These are phyloP conservation scores for Phaeophleospora eucalypticola DNA, from an alignment of 2,329 filamentous ascomycete species.

Conservation along the genomic window DNA sequence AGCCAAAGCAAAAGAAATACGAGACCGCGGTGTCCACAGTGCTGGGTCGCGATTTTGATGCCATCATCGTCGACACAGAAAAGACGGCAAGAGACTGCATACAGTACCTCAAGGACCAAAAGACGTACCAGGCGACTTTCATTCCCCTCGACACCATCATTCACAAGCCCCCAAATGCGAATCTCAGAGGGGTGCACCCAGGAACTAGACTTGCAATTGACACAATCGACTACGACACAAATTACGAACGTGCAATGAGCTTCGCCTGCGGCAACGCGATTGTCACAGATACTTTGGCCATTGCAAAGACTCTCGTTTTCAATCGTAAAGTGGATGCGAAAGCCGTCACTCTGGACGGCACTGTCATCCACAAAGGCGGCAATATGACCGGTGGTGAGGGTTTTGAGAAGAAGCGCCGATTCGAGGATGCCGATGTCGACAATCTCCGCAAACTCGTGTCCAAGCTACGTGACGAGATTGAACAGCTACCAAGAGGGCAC, in stretches of 20 bases:
- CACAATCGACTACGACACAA: constrained; percentile 87
- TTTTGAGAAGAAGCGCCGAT: constrained; percentile 66
- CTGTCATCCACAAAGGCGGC: constrained; percentile 92
- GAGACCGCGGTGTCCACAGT: constrained; percentile 90
- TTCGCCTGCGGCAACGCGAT: constrained; percentile 94
- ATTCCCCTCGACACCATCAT: constrained; percentile 97
- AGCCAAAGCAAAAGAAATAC: constrained; percentile 95
- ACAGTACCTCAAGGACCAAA: constrained; percentile 86
- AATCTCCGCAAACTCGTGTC: constrained; percentile 73
- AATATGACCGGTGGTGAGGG: constrained; percentile 94
- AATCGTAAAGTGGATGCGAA: constrained; percentile 82
- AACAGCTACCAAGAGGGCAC: constrained; percentile 73
- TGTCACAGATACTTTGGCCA: constrained; percentile 81
- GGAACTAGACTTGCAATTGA: constrained; percentile 87
- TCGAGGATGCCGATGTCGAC: constrained; percentile 86
- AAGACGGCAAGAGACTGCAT: constrained; percentile 93
- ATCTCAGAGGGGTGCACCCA: constrained; percentile 81
- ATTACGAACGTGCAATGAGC: constrained; percentile 84
- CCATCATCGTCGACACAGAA: constrained; percentile 90
- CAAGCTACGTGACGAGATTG: constrained; percentile 72
- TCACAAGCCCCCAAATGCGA: constrained; percentile 83
- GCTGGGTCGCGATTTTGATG: constrained; percentile 87
- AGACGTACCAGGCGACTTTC: constrained; percentile 83
- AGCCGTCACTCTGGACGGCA: constrained; percentile 91
- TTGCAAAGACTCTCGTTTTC: constrained; percentile 88